phyloP scores from a whole-genome alignment of 768 basidiomycete species.

The Lentinula guzmanii region DNA sequence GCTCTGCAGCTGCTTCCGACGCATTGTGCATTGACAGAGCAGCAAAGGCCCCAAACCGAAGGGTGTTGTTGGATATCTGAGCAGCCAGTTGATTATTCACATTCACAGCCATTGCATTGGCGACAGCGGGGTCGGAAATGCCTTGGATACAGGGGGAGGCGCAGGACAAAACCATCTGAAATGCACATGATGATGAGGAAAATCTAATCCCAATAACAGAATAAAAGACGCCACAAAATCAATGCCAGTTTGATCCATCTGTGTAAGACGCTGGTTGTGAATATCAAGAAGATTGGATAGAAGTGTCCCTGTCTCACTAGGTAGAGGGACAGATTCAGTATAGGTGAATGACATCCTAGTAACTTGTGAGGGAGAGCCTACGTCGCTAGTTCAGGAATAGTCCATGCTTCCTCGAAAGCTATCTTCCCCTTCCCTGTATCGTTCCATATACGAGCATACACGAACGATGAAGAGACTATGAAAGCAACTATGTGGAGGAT shows the following conservation, averaged over 20 bases:
- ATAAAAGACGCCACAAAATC: neutral
- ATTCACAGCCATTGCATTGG: conserved; percentile 21
- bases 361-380: neutral
- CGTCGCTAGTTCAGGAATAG: neutral
- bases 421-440: neutral
- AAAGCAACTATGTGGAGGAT: neutral
- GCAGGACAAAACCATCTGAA: conserved; percentile 7
- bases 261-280: conserved; percentile 5
- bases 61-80: conserved; percentile 4
- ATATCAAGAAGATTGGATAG: conserved; percentile 7
- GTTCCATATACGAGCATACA: conserved; percentile 4
- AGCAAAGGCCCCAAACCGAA: conserved; percentile 33
- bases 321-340: neutral
- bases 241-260: conserved; percentile 3
- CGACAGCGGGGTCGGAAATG: conserved; percentile 2
- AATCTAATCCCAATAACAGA: neutral
- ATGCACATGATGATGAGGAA: neutral
- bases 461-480: neutral
- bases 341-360: neutral
- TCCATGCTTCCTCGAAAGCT: conserved; percentile 5
- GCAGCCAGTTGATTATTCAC: conserved; percentile 25
- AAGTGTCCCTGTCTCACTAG: neutral
- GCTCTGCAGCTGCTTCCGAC: conserved; percentile 30
- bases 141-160: conserved; percentile 15
- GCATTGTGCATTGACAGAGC: conserved; percentile 40